Base-by-base conservation (phyloP, 2,329 filamentous ascomycete species). In the Xylaria sp. region DNA sequence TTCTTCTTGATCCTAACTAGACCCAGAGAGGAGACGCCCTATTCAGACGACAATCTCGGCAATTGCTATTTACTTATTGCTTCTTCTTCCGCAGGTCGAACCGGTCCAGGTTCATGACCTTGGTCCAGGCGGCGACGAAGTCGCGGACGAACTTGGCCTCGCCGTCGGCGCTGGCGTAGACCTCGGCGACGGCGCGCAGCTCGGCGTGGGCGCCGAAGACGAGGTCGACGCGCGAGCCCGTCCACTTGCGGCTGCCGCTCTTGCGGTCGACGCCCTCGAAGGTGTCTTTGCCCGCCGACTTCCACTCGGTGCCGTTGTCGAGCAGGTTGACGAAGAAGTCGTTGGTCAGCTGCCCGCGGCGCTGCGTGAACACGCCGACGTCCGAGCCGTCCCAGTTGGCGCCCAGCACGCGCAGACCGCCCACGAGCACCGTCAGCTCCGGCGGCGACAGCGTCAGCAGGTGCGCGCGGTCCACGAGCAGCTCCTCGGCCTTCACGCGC, bases 241-340 rank as follows among this genome's bases (percentile, higher is more conserved):
- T 85, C 85, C 86, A 91, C 76, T 86, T 89, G 76, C 82, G 80
- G 44, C 75, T 65, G 48, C 86, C 86, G 16, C 80, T 82, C 76
- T 85, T 85, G 70, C 84, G 85, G 74, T 90, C 86, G 13, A 74
- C 66, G 34, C 86, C 88, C 57, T 85, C 80, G 71, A 81, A 91
- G 46, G 78, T 50, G 63, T 91, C 87, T 29, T 73, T 61, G 52
- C 75, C 74, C 38, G 74, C 74, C 0, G 81, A 65, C 74, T 84
- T 84, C 89, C 89, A 92, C 19, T 73, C 76, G 6, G 81, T 89
- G 71, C 73, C 75, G 65, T 80, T 82, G 66, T 91, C 88, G 20
- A 92, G 81, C 1, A 92, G 78, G 75, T 92, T 91, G 72, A 90
- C 81, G 67, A 92, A 92, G 80, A 91, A 92, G 75, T 92, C 89